Evolutionary conservation across 768 basidiomycete species (phyloP), one percentile per base, ranked within the genome.

Genomic region (Collybia mongolica): DNA sequence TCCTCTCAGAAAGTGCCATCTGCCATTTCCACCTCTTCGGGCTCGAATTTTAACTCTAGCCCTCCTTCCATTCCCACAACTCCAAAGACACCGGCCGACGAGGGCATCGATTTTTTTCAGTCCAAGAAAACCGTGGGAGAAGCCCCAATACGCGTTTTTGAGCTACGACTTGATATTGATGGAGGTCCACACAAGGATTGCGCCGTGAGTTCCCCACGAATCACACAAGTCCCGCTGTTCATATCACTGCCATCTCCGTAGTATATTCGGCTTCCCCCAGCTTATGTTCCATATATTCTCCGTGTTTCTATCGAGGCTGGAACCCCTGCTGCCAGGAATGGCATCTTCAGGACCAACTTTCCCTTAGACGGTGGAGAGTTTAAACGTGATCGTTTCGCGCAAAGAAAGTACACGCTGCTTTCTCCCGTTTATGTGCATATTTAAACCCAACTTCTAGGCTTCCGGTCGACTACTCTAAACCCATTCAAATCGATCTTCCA

Each of bases 231-330:
- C 5, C 18, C 19, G 15, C 12, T 49, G 29, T 50, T 44, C 23
- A 42, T 32, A 17, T 38, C 12, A 42, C 17, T 47, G 26, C 47
- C 19, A 45, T 19, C 36, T 52, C 45, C 54, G 23, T 52, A 98
- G 97, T 98, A 98, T 67, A 88, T 96, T 59, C 93, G 97, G 36
- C 83, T 99, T 15, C 97, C 97, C 7, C 93, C 97, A 9, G 92
- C 95, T 19, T 79, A 84, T 62, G 72, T 73, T 15, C 95, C 95
- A 1, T 99, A 98, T 65, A 81, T 98, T 43, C 73, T 99, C 22
- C 86, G 97, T 46, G 88, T 99, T 29, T 87, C 89, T 17, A 77
- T 98, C 44, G 89, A 95, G 41, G 90, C 96, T 0, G 97, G 97
- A 6, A 94, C 94, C 2, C 86, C 92, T 2, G 92, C 93, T 8